Conservation (phyloP, 495 filamentous ascomycete species). For the Melanomma pulvis-pyrius region DNA sequence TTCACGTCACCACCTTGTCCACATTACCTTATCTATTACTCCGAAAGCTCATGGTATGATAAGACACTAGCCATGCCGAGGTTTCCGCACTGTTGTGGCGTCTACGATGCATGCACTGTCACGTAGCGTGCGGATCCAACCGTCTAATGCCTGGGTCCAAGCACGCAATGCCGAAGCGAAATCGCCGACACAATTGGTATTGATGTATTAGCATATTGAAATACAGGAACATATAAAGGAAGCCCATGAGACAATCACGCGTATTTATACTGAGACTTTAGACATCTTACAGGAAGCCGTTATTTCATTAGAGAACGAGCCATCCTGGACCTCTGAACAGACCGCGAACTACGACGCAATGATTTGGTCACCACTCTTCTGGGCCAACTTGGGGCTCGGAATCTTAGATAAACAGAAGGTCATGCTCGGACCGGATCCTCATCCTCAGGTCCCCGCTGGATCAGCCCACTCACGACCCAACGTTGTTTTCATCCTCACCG, state of each 20-base stretch:
- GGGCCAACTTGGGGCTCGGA: slow-evolving; percentile 1
- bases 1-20: too few species aligned
- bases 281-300: too few species aligned
- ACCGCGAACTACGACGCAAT: neutral
- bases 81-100: neutral
- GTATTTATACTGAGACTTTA: too few species aligned
- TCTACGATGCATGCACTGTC: neutral
- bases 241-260: too few species aligned
- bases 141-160: neutral
- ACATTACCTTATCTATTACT: too few species aligned
- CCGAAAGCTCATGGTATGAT: too few species aligned
- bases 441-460: neutral
- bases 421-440: neutral
- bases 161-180: slow-evolving; percentile 1
- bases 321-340: neutral
- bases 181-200: neutral
- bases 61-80: neutral
- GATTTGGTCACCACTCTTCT: slow-evolving; percentile 7
- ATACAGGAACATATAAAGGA: neutral
- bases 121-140: neutral
- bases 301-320: too few species aligned
- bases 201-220: neutral
- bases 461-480: slow-evolving; percentile 19
- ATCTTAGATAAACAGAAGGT: neutral
- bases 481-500: slow-evolving; percentile 44